These are phyloP conservation scores for Cyclocybe aegerita DNA, from an alignment of 768 basidiomycete genomes.

Conservation along the genomic window DNA sequence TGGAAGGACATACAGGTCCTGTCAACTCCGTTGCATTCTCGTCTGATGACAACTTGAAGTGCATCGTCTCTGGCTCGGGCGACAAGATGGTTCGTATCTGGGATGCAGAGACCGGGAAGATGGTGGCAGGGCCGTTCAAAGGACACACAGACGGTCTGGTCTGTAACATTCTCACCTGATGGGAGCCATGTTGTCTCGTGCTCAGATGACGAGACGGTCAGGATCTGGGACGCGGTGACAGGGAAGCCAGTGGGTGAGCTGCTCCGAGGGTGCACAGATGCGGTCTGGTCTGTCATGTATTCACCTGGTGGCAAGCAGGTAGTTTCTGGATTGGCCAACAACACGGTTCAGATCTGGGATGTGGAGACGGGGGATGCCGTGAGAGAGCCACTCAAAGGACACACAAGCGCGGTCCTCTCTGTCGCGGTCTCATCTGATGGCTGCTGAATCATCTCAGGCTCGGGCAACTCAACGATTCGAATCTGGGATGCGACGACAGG, in stretches of 20 bases:
- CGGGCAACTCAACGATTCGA: conserved; percentile 1
- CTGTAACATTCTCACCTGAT: conserved; percentile 12
- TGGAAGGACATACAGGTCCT: neutral
- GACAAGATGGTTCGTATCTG: conserved; percentile 2
- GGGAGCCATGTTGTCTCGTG: conserved; percentile 7
- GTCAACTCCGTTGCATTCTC: no score
- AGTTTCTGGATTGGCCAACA: conserved; percentile 2
- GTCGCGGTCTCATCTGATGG: conserved; percentile 6
- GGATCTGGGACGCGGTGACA: conserved; percentile 8
- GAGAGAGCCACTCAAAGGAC: conserved; percentile 2
- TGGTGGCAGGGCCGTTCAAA: neutral
- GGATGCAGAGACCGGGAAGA: neutral
- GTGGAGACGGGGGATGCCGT: conserved; percentile 3
- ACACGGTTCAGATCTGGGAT: conserved; percentile 12
- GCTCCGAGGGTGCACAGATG: neutral
- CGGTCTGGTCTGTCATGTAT: conserved; percentile 4
- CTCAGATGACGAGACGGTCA: conserved; percentile 5
- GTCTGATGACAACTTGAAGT: no score
- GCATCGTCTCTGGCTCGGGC: neutral
- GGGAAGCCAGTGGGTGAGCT: neutral
- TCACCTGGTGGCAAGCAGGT: conserved; percentile 5
- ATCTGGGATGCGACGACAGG: conserved; percentile 8
- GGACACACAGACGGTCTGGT: conserved; percentile 4
- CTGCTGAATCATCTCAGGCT: conserved; percentile 2
- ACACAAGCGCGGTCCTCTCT: conserved; percentile 4